These are phyloP conservation scores for Geum urbanum DNA, from an alignment of 306 rosid genomes.

Conservation along the genomic window DNA sequence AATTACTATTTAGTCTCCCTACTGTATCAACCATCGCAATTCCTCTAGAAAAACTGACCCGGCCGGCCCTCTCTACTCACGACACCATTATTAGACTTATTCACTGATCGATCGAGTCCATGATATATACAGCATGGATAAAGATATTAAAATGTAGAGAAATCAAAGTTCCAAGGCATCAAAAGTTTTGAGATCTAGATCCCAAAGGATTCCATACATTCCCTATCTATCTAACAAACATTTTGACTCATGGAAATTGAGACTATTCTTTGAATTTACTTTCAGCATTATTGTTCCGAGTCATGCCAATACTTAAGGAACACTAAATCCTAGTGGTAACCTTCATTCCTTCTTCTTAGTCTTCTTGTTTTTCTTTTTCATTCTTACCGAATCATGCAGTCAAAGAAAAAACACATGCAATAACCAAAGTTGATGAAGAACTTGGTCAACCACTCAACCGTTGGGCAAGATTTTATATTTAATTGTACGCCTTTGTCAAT, in stretches of 20 bases:
- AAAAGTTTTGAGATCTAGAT: neutral
- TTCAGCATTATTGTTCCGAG: neutral
- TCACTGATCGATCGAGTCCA: neutral
- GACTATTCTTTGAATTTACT: neutral
- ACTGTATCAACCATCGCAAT: too few species aligned
- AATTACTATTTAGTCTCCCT: too few species aligned
- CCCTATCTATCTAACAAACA: neutral
- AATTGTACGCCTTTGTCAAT: too few species aligned
- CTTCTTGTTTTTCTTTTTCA: neutral
- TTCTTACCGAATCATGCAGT: neutral
- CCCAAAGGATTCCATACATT: neutral
- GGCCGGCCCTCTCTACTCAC: neutral
- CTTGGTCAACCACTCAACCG: neutral
- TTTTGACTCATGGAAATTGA: neutral
- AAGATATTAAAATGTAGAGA: neutral
- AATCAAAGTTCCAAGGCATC: neutral
- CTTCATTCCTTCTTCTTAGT: neutral
- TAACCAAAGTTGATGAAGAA: neutral
- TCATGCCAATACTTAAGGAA: neutral
- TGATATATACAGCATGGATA: neutral
- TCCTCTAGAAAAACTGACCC: neutral
- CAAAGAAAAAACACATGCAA: neutral
- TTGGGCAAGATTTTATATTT: neutral
- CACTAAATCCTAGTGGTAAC: conserved; percentile 1
- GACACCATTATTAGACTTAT: neutral